A percentile compares a stretch with the other conserved stretches of the same genome.
Conservation (phyloP, 2,329 filamentous ascomycete species). For the Fonsecaea pugnacius region DNA sequence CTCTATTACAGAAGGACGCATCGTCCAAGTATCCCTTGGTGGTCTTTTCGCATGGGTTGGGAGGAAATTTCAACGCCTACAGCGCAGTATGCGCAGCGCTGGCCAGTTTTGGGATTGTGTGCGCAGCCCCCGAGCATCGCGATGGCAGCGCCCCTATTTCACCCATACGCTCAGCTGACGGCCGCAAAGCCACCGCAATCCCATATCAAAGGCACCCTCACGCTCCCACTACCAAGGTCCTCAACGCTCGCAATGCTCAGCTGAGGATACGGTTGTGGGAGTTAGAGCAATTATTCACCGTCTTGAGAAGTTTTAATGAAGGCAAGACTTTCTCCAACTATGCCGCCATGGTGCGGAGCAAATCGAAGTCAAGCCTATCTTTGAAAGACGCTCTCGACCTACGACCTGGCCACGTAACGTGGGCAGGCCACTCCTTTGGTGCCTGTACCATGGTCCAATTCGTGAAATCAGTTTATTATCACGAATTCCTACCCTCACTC, state of each 20-base stretch:
- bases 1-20: constrained; percentile 57
- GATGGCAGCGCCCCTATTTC: constrained; percentile 80
- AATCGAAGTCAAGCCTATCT: constrained; percentile 6
- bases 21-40: constrained; percentile 74
- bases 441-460: constrained; percentile 75
- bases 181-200: constrained; percentile 47
- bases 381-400: constrained; percentile 69
- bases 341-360: constrained; percentile 18
- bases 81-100: constrained; percentile 80
- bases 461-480: constrained; percentile 75
- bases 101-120: constrained; percentile 78
- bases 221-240: constrained; percentile 66
- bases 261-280: constrained; percentile 79
- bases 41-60: constrained; percentile 84
- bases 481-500: constrained; percentile 42
- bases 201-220: constrained; percentile 58
- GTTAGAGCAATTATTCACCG: constrained; percentile 71
- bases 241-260: constrained; percentile 70
- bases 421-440: constrained; percentile 81
- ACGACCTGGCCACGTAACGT: constrained; percentile 73
- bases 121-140: constrained; percentile 80
- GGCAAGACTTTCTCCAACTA: constrained; percentile 55
- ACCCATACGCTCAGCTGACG: constrained; percentile 62
- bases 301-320: constrained; percentile 67
- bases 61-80: constrained; percentile 80